These are phyloP conservation scores for Raphanus hybrid DNA, from an alignment of 441 rosid species.

Conservation along the genomic window DNA sequence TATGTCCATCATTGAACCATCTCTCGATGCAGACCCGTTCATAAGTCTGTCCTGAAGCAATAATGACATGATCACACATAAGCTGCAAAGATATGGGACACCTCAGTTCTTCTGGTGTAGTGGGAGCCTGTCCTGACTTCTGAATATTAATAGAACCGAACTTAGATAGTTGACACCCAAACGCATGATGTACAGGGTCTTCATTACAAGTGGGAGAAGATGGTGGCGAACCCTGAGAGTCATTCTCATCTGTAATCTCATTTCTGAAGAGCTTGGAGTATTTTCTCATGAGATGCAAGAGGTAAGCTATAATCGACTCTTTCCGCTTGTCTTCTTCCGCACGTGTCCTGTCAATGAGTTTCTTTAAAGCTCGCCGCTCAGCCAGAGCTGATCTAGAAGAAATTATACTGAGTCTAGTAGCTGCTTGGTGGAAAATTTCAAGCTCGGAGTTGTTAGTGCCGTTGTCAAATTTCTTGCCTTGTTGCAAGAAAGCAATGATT, in stretches of 20 bases:
- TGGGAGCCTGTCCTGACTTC: slow-evolving; percentile 68
- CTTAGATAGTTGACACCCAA: slow-evolving; percentile 83
- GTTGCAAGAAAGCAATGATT: slow-evolving; percentile 80
- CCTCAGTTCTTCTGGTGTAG: slow-evolving; percentile 94
- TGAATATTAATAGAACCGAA: slow-evolving; percentile 68
- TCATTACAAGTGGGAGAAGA: slow-evolving; percentile 83
- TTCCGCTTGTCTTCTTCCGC: slow-evolving; percentile 95
- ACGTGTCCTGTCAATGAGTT: slow-evolving; percentile 93
- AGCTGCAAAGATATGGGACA: slow-evolving; percentile 96
- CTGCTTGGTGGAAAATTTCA: slow-evolving; percentile 89
- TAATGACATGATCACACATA: slow-evolving; percentile 93
- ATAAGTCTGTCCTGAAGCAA: slow-evolving; percentile 97
- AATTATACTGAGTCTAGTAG: slow-evolving; percentile 74
- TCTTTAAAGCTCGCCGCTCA: slow-evolving; percentile 90
- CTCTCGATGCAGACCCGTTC: slow-evolving; percentile 95
- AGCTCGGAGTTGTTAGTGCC: slow-evolving; percentile 72
- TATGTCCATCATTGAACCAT: slow-evolving; percentile 93
- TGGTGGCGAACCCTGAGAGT: slow-evolving; percentile 93
- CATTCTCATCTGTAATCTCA: slow-evolving; percentile 86
- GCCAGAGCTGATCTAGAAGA: slow-evolving; percentile 91
- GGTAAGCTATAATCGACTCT: slow-evolving; percentile 96
- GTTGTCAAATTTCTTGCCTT: slow-evolving; percentile 79
- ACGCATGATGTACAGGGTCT: slow-evolving; percentile 52
- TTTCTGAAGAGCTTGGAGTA: slow-evolving; percentile 92
- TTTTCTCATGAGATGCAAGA: slow-evolving; percentile 90